Base-by-base conservation (phyloP, 2,329 filamentous ascomycete genomes). In the Cytospora piceae region DNA sequence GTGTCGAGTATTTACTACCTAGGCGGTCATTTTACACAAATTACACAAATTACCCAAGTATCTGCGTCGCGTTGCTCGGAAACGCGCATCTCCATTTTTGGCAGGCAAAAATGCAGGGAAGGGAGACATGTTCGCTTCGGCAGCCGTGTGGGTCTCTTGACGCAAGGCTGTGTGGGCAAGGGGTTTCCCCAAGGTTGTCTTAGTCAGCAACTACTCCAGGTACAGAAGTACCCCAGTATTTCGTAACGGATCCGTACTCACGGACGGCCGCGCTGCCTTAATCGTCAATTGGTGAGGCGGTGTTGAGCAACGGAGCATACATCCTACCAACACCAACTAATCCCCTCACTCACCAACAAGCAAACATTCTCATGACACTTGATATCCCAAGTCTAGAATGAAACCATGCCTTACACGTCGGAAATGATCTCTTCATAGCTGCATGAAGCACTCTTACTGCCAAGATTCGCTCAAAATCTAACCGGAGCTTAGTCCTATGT, bases 91-190 rank as follows among this genome's bases (percentile, higher is more conserved):
- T 22, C 49, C 24, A 37, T 42, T n/a, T 57, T 63, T 63, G 61
- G 31, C 31, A 29, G 39, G 27, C 31, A 22, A 57, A 57, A 51
- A 51, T 57, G 61, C 61, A 63, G 53, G 61, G 61, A 56, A 46
- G 15, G 14, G 29, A 24, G n/a, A 46, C 22, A 51, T 53, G 57
- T 52, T 55, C 61, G 55, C 61, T 11, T 53, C 58, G 58, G 61
- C 61, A 63, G 54, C 53, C 29, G 53, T 63, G 34, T 42, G 54
- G 53, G 29, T 20, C 14, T 52, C 8, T 56, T 20, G 24, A 63
- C 61, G 54, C 61, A 63, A 63, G 61, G 61, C 61, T 63, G 61
- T n/a, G 39, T n/a, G 31, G 46, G 6, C n/a, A 49, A 24, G 46
- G 46, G 46, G 42, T 17, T 46, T 49, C 46, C 46, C 46, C 17